A percentile compares a stretch with the other conserved stretches of the same genome.
These are phyloP conservation scores for Thalassiosira profunda DNA, from an alignment of 108 stramenopile genomes.

Conservation along the genomic window DNA sequence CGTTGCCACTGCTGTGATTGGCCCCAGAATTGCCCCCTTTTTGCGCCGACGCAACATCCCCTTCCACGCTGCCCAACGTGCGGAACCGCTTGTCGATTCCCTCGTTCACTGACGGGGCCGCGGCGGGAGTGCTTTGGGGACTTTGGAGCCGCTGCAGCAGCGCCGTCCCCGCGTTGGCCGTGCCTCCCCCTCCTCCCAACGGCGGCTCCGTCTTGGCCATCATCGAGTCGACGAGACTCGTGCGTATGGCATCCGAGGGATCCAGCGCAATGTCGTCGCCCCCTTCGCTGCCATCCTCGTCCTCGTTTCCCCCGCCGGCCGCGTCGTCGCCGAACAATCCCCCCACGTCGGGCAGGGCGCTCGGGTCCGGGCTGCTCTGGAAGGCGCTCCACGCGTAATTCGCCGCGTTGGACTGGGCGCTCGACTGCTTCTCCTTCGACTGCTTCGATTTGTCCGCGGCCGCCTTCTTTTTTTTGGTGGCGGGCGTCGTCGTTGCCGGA, in stretches of 20 bases:
- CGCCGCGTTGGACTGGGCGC: constrained; percentile 9
- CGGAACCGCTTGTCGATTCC: constrained; percentile 9
- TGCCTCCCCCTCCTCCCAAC: too few species aligned
- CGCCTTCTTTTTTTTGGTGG: not conserved
- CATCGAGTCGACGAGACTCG: constrained; percentile 29
- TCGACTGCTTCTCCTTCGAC: not conserved
- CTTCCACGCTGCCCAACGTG: constrained; percentile 26
- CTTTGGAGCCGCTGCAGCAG: constrained; percentile 24
- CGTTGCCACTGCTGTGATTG: not conserved
- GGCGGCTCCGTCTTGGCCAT: constrained; percentile 12
- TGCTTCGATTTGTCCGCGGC: not conserved
- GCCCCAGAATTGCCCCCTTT: too few species aligned
- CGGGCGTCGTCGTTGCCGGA: not conserved
- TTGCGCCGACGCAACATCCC: not conserved
- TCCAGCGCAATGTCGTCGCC: not conserved
- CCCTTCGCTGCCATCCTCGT: not conserved
- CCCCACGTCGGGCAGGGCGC: constrained; percentile 58
- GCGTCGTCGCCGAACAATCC: constrained; percentile 16
- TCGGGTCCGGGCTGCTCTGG: constrained; percentile 85
- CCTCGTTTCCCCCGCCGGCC: not conserved
- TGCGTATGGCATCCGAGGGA: constrained; percentile 14
- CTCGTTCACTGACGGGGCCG: not conserved
- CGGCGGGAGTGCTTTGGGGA: not conserved
- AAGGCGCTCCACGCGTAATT: constrained; percentile 90
- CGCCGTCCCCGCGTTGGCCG: constrained; percentile 21